Conservation (phyloP, 2,329 filamentous ascomycete species). For the Exophiala sp. region DNA sequence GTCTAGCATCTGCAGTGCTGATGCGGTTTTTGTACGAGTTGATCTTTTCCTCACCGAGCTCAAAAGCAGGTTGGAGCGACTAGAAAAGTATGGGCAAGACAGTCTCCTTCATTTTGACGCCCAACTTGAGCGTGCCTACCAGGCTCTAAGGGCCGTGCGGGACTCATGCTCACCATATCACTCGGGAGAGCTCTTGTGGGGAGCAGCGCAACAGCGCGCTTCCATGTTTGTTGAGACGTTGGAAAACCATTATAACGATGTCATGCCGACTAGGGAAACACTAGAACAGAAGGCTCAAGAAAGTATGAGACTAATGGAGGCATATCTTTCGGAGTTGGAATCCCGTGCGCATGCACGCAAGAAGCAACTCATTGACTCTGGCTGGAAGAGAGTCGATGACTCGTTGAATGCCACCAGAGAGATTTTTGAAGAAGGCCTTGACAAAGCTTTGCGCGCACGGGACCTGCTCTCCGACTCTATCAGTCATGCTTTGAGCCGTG, state of each 20-base stretch:
- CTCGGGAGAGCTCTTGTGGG: constrained; percentile 75
- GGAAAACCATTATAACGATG: constrained; percentile 80
- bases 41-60: constrained; percentile 64
- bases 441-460: constrained; percentile 74
- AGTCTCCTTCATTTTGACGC: constrained; percentile 74
- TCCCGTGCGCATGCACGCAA: constrained; percentile 70
- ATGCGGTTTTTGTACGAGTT: constrained; percentile 43
- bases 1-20: constrained; percentile 42
- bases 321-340: constrained; percentile 80
- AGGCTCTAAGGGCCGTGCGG: constrained; percentile 78
- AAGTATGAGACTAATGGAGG: constrained; percentile 79
- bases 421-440: constrained; percentile 73
- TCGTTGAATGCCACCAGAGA: constrained; percentile 67
- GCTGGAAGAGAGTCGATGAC: constrained; percentile 73
- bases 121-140: constrained; percentile 76
- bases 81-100: constrained; percentile 81
- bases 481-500: constrained; percentile 66
- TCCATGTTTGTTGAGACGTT: constrained; percentile 89
- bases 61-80: constrained; percentile 75
- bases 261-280: constrained; percentile 74
- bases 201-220: constrained; percentile 73
- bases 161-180: constrained; percentile 75
- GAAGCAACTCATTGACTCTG: constrained; percentile 71
- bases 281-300: constrained; percentile 87
- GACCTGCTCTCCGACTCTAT: constrained; percentile 79